phyloP scores from a whole-genome alignment of 2,329 filamentous ascomycete genomes.

The Pseudogymnoascus sp. region DNA sequence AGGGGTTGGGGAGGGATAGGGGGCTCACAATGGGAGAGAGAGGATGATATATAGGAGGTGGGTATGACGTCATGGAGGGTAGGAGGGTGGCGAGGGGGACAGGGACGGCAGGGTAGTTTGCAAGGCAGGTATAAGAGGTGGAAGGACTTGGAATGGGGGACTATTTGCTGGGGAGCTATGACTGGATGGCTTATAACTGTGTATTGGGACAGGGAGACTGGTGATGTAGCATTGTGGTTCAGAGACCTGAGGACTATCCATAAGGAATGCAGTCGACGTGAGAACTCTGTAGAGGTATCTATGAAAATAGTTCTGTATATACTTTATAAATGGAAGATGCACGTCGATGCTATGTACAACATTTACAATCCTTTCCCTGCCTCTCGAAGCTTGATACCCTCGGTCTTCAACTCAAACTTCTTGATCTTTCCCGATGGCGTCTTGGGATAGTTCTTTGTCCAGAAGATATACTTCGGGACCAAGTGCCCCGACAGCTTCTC shows the following conservation, averaged over 20 bases:
- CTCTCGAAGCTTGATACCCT: constrained; percentile 44
- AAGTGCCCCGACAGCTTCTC: constrained; percentile 64
- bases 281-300: background rate
- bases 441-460: constrained; percentile 78
- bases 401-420: constrained; percentile 77
- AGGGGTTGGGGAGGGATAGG: background rate
- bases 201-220: background rate
- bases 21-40: background rate
- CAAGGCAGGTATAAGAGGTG: background rate
- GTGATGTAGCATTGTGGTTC: background rate
- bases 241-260: background rate
- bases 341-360: background rate
- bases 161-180: background rate
- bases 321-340: background rate
- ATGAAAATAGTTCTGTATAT: background rate
- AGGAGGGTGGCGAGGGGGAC: background rate
- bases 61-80: background rate
- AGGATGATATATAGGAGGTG: background rate
- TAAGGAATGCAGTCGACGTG: background rate
- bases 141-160: background rate
- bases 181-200: background rate
- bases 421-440: constrained; percentile 96
- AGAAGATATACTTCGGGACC: constrained; percentile 86
- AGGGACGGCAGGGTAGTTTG: background rate
- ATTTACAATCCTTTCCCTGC: constrained; percentile 10